Base-by-base conservation (phyloP, 2,329 filamentous ascomycete genomes). In the Colletotrichum magnum region DNA sequence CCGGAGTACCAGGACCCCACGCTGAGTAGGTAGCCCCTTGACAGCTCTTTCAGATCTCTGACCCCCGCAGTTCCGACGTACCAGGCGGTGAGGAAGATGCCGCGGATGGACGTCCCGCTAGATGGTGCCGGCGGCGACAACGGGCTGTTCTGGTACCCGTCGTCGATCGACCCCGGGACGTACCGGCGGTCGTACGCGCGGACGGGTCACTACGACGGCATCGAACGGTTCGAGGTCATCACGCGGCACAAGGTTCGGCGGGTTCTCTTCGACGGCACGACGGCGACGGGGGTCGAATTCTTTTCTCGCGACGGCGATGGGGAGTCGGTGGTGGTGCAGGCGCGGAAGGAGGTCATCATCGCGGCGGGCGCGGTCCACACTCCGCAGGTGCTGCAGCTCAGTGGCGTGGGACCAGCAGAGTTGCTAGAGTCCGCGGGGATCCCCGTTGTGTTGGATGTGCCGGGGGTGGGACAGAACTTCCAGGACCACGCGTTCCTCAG, bases 381-480 rank as follows among this genome's bases (percentile, higher is more conserved):
- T 58, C 83, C 75, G 45, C 79, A 82, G 54, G 72, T 86, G 0
- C 77, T 86, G 1, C 80, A 85, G 70, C 75, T 82, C 6, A 84
- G 82, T 53, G 83, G 84, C 13, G 79, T 86, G 18, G 84, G 84
- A 0, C 76, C 79, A 4, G 73, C 74, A 5, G 73, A 74, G 1
- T 73, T 80, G 1, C 73, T 86, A 2, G 61, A 74, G 4, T 61
- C 73, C 4, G 75, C 80, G 6, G 77, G 76, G 0, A 82, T 86
- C 51, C 70, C 75, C 0, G 72, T 82, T 0, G 62, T 83, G 1
- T 75, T 81, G 32, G 78, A 85, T 64, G 74, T 83, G 2, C 81
- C 84, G 0, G 81, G 78, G 3, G 86, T 86, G 6, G 85, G 84
- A 15, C 75, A 79, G 48, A 82, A 82, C 71, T 76, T 81, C 50